Evolutionary conservation across 768 basidiomycete genomes (phyloP).

Genomic region (Kwoniella europaea): DNA sequence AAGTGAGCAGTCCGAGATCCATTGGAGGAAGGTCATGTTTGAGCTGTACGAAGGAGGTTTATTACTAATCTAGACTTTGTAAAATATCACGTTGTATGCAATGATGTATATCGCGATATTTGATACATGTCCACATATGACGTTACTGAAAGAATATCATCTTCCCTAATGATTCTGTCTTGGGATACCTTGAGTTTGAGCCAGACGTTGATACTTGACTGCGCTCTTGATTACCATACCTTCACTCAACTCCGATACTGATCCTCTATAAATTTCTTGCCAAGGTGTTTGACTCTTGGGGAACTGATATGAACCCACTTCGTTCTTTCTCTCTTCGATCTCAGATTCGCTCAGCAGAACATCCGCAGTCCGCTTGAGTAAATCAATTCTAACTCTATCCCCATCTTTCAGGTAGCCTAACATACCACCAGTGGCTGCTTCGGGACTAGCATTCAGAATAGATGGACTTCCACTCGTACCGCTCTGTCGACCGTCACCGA

Average conservation of each 20-base stretch:
- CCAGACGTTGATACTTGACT: conserved; percentile 54
- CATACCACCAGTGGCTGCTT: conserved; percentile 53
- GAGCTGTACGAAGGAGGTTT: conserved; percentile 9
- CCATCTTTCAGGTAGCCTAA: conserved; percentile 51
- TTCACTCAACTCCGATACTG: conserved; percentile 52
- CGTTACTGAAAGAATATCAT: neutral
- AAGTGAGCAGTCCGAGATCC: neutral
- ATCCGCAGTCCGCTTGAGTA: conserved; percentile 46
- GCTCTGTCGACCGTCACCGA: conserved; percentile 56
- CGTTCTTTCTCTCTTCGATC: conserved; percentile 47
- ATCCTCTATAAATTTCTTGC: conserved; percentile 56
- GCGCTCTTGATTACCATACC: conserved; percentile 56
- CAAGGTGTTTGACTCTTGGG: conserved; percentile 55
- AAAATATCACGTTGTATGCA: neutral
- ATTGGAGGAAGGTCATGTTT: conserved; percentile 13
- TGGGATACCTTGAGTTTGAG: conserved; percentile 46
- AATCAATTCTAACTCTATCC: conserved; percentile 50
- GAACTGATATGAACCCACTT: conserved; percentile 40
- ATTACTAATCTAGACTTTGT: conserved; percentile 1
- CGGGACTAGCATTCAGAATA: conserved; percentile 57
- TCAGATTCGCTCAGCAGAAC: conserved; percentile 45
- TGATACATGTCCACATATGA: neutral
- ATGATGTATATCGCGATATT: neutral
- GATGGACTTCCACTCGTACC: conserved; percentile 55
- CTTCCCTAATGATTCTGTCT: conserved; percentile 47